Evolutionary conservation across 148 eudicot genomes (phyloP), one percentile per base, ranked within the genome.

Genomic region (Diospyros kaki): DNA sequence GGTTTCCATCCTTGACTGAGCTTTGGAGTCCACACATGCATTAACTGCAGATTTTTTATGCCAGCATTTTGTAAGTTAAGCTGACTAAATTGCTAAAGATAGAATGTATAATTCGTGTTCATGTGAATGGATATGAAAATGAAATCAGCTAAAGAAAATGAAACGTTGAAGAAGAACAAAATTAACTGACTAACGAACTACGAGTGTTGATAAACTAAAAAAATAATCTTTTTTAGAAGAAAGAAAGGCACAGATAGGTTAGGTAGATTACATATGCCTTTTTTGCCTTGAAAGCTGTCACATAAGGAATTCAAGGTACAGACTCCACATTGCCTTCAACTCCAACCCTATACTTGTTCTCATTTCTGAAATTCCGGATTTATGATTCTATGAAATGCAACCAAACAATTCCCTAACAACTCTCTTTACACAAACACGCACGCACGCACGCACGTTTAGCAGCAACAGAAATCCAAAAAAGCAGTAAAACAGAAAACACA

Each of bases 1-100:
- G 97, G 92, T 78, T 79, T 86, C 98, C 98, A 95, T 73, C 77
- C 79, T 85, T 76, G 91, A 77, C 78, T 86, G 66, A 71, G 77
- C 74, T 83, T 88, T 75, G 91, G 81, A 66, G 87, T 88, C 98
- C 98, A 95, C 4, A 80, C 96, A 60, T 85, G 82, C 68, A 79
- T 67, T 83, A 95, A 82, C 98, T 95, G 97, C 86, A 84, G 44
- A 71, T 73, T 69, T 72, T 58, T 71, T 10, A 68, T 55, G 68
- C 1, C 42, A 70, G 46, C 53, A 68, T 45, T 48, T 40, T 48
- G 68, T 62, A 3, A 59, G 76, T 59, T 45, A 61, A 63, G 43
- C 64, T 28, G 67, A 62, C 61, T 68, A 60, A 76, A 67, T 48
- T 62, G 78, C 73, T 15, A 66, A 53, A 76, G 48, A 62, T 53